Percentiles rank a stretch among this genome's conserved stretches.
Evolutionary conservation across 2,329 filamentous ascomycete species (phyloP).

Genomic region (Neofusicoccum parvum): DNA sequence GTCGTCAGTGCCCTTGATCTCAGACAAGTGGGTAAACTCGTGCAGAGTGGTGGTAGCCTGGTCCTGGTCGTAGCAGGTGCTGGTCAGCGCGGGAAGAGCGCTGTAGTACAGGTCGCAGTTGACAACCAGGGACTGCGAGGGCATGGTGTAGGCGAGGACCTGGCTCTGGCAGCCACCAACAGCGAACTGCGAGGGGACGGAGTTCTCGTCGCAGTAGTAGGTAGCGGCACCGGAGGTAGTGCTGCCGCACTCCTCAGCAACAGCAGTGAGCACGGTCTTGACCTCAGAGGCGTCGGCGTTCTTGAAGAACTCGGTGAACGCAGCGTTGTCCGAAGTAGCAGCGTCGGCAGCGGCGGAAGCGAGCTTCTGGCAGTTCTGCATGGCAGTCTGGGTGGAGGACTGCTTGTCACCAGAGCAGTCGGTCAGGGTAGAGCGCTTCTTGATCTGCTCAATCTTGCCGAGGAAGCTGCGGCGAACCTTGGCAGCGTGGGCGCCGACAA

Average conservation of each 20-base stretch:
- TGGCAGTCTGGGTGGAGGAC: slow-evolving; percentile 51
- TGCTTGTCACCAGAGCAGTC: slow-evolving; percentile 56
- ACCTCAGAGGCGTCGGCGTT: slow-evolving; percentile 50
- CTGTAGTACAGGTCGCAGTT: slow-evolving; percentile 65
- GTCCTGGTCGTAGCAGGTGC: slow-evolving; percentile 64
- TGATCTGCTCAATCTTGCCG: slow-evolving; percentile 37
- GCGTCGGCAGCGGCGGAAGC: slow-evolving; percentile 57
- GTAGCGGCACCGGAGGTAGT: slow-evolving; percentile 52
- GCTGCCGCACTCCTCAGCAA: slow-evolving; percentile 60
- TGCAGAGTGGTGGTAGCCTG: slow-evolving; percentile 67
- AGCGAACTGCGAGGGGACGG: slow-evolving; percentile 37
- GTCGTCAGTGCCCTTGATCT: slow-evolving; percentile 62
- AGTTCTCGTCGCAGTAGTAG: slow-evolving; percentile 61
- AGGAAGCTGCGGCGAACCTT: slow-evolving; percentile 52
- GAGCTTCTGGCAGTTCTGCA: slow-evolving; percentile 57
- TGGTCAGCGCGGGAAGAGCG: slow-evolving; percentile 52
- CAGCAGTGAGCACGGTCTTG: slow-evolving; percentile 52
- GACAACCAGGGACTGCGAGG: slow-evolving; percentile 56
- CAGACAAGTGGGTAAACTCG: slow-evolving; percentile 64
- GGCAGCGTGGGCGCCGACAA: slow-evolving; percentile 60
- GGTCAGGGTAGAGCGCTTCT: slow-evolving; percentile 52
- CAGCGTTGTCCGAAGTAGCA: slow-evolving; percentile 51
- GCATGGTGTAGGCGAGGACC: slow-evolving; percentile 65
- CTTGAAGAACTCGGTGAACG: slow-evolving; percentile 67
- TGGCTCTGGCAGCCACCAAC: slow-evolving; percentile 45